A percentile compares a stretch with the other conserved stretches of the same genome.
Conservation (phyloP, 176 grass and related monocot genomes). For the Aegilops sharonensis region DNA sequence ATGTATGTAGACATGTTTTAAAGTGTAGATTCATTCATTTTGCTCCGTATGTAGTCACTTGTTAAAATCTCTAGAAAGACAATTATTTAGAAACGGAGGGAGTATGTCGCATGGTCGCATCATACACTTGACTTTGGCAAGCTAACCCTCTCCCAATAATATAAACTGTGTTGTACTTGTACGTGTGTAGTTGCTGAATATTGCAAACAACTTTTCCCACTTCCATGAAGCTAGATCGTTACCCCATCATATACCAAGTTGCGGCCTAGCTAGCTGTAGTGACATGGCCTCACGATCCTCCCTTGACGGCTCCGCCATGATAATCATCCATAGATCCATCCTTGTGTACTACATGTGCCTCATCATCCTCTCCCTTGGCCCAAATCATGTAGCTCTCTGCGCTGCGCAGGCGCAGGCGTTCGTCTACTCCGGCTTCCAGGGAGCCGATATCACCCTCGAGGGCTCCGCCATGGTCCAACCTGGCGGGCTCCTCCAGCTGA, state of each 20-base stretch:
- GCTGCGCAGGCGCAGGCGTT: neutral
- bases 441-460: neutral
- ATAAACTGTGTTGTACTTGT: too few relatives aligned
- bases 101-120: neutral
- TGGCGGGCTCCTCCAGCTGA: constrained; percentile 7
- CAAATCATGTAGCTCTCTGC: neutral
- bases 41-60: too few relatives aligned
- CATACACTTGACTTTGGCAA: neutral
- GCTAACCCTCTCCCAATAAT: too few relatives aligned
- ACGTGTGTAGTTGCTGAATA: too few relatives aligned
- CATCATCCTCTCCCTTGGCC: neutral
- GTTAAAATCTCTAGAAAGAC: too few relatives aligned
- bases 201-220: too few relatives aligned
- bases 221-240: too few relatives aligned
- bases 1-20: too few relatives aligned
- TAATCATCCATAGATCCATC: neutral
- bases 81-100: too few relatives aligned
- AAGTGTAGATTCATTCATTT: too few relatives aligned
- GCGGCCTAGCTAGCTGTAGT: neutral
- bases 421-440: constrained; percentile 24
- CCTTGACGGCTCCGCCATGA: too few relatives aligned
- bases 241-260: too few relatives aligned
- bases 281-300: neutral
- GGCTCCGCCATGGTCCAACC: neutral
- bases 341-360: neutral